A percentile compares a stretch with the other conserved stretches of the same genome.
Evolutionary conservation across 1,284 basidiomycete species (phyloP).

Genomic region (Mycena sp.): DNA sequence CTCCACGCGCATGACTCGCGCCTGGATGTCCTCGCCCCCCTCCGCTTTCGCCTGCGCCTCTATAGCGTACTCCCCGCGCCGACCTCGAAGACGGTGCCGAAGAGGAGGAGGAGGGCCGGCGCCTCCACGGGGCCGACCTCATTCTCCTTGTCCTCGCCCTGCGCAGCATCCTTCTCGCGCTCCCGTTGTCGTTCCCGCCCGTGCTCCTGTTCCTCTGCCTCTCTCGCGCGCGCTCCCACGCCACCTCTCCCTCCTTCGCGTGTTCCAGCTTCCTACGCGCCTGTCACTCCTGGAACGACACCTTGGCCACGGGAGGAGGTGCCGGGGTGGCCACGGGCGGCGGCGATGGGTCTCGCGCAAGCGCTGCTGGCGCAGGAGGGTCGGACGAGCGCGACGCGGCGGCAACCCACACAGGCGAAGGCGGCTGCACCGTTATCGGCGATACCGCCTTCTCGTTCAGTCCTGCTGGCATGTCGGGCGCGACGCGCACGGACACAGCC

Average conservation of each 20-base stretch:
- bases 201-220: background rate
- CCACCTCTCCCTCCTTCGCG: slow-evolving; percentile 1
- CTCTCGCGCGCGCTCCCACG: slow-evolving; percentile 3
- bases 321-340: background rate
- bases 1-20: no score
- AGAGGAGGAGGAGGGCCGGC: no score
- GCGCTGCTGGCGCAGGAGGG: background rate
- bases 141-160: slow-evolving; percentile 11
- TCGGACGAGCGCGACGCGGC: background rate
- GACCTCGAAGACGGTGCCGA: no score
- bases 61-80: background rate
- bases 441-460: background rate
- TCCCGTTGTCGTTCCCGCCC: slow-evolving; percentile 3
- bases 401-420: background rate
- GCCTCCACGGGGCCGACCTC: slow-evolving; percentile 1
- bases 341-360: slow-evolving; percentile 9
- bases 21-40: no score
- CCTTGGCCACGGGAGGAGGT: slow-evolving; percentile 9
- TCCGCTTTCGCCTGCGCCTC: background rate
- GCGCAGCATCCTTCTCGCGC: background rate
- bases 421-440: background rate
- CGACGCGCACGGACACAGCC: background rate
- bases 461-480: background rate
- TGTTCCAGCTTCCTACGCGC: slow-evolving; percentile 8
- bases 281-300: slow-evolving; percentile 14